Base-by-base conservation (phyloP, 2,329 filamentous ascomycete species). In the Cercospora berteroae region DNA sequence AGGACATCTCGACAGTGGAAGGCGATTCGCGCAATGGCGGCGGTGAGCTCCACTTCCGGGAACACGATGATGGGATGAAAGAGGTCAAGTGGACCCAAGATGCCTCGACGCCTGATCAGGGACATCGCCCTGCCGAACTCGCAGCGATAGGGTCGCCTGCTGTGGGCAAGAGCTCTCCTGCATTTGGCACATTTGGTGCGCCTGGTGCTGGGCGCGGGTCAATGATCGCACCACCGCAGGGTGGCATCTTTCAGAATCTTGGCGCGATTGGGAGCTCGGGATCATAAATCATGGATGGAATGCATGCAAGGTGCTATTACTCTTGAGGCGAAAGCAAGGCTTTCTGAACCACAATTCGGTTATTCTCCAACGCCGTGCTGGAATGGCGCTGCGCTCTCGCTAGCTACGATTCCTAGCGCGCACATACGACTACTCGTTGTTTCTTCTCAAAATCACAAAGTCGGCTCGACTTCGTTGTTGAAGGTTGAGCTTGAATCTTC, bases 1-100 rank as follows among this genome's bases (percentile, higher is more conserved):
- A 94, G 44, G 88, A 91, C 66, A 90, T 96, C 67, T 95, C 92
- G 78, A 94, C 98, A 74, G 97, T 94, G 0, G 92, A 97, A 77
- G 95, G 95, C 66, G 96, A 90, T 74, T 77, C 83, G 2, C 88
- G 89, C 67, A 98, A 98, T 74, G 95, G 95, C 56, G 94, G 94
- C 55, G 95, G 95, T n/a, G 90, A 86, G 27, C 96, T 99, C 75
- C 88, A 91, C 36, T 84, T 91, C 70, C 83, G 85, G 44, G 85
- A 87, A 59, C 82, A 79, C 63, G 68, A 65, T 10, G 57, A 67
- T 67, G 69, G 69, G n/a, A 75, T 76, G 7, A 75, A 80, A 44
- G 77, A 79, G 4, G 81, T 84, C 71, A 83, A 80, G 70, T 83
- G 81, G 71, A 79, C 81, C 60, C 70, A 70, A 12, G 65, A 68